Conservation (phyloP, 1,284 basidiomycete species). For the Melampsora larici-populina region DNA sequence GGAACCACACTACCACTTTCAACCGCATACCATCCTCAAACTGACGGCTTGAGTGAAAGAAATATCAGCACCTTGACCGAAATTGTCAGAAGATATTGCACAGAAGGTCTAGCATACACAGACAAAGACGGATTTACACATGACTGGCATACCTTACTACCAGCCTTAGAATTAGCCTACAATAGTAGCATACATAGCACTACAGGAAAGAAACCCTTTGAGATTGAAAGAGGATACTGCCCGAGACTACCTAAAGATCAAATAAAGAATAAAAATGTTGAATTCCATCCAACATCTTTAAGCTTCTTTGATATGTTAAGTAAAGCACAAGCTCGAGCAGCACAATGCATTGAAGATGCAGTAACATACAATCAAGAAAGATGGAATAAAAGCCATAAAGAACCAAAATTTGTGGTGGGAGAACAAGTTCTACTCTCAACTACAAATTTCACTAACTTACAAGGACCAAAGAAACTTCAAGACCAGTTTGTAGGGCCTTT, state of each 20-base stretch:
- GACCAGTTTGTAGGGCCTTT: too few species aligned
- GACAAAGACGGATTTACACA: background rate
- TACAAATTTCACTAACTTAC: too few species aligned
- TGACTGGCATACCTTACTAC: background rate
- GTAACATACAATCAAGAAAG: background rate
- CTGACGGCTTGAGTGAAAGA: background rate
- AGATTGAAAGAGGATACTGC: background rate
- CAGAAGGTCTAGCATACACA: background rate
- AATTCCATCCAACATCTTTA: background rate
- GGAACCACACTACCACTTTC: too few species aligned
- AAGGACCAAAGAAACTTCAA: too few species aligned
- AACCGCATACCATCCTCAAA: too few species aligned
- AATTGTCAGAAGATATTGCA: background rate
- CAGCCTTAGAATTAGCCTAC: background rate
- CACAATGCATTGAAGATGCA: background rate
- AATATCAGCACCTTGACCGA: background rate
- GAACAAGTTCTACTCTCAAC: too few species aligned
- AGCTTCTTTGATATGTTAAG: background rate
- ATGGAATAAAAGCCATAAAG: background rate
- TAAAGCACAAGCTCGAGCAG: background rate
- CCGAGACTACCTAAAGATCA: background rate
- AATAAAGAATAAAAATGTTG: background rate
- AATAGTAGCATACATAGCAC: too few species aligned
- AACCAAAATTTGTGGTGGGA: background rate
- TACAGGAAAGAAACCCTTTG: background rate